Conservation (phyloP, 805 yeast genomes). For the Candida coleopterorum region DNA sequence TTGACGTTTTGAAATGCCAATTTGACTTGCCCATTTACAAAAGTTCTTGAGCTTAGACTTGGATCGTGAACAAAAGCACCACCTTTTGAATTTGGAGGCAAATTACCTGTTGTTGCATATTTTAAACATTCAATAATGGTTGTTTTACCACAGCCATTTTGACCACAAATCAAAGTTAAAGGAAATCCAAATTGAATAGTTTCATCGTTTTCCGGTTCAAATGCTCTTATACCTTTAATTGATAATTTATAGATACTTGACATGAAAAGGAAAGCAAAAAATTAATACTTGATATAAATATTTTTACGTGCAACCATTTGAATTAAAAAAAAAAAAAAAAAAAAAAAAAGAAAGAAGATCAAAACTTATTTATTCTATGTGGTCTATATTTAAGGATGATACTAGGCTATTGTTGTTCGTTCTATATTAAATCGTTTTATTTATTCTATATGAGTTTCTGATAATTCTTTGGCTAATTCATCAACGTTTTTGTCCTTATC, state of each 20-base stretch:
- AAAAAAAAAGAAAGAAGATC: too few relatives aligned
- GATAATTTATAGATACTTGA: conserved; percentile 39
- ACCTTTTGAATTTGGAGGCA: conserved; percentile 93
- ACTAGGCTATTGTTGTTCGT: too few relatives aligned
- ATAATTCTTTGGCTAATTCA: conserved; percentile 54
- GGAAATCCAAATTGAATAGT: conserved; percentile 88
- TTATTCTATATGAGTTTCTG: conserved; percentile 44
- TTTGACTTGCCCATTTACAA: conserved; percentile 86
- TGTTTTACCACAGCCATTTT: conserved; percentile 95
- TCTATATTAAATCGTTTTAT: too few relatives aligned
- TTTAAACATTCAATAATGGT: conserved; percentile 91
- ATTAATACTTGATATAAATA: too few relatives aligned
- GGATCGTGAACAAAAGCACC: conserved; percentile 98
- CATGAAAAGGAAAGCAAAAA: too few relatives aligned
- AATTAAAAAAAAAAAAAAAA: too few relatives aligned
- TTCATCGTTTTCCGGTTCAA: conserved; percentile 79
- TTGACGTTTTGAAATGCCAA: conserved; percentile 74
- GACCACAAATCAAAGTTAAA: conserved; percentile 88
- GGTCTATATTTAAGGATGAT: too few relatives aligned
- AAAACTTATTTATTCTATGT: too few relatives aligned
- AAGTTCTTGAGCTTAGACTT: conserved; percentile 64
- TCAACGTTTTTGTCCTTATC: conserved; percentile 46
- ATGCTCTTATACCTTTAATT: conserved; percentile 86
- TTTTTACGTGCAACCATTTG: too few relatives aligned
- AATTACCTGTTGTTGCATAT: conserved; percentile 91